Evolutionary conservation across 176 grass and related monocot genomes (phyloP).

Genomic region (Ananas comosus): DNA sequence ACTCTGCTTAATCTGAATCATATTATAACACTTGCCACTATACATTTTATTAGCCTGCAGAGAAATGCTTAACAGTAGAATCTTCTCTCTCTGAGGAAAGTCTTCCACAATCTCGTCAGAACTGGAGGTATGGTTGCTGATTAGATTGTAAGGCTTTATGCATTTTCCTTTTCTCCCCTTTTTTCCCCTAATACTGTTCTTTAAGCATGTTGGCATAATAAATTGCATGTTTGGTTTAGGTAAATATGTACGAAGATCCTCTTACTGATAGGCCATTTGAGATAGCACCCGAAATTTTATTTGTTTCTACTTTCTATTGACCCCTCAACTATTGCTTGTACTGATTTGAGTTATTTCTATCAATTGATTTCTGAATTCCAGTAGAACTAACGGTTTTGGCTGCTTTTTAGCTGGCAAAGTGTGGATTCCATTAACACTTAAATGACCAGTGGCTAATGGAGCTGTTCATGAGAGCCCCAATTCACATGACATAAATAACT

Average conservation of each 20-base stretch:
- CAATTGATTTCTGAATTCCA: too few species aligned
- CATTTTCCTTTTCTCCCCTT: background rate
- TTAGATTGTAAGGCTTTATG: background rate
- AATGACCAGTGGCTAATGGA: too few species aligned
- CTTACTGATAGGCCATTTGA: too few species aligned
- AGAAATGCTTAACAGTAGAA: constrained; percentile 13
- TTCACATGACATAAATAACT: too few species aligned
- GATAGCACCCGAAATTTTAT: background rate
- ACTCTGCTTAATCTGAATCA: background rate
- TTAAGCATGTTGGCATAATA: too few species aligned
- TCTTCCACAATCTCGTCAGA: constrained; percentile 21
- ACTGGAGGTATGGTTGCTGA: constrained; percentile 21
- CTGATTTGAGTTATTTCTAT: background rate
- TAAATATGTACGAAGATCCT: too few species aligned
- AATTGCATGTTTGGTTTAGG: too few species aligned
- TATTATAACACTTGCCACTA: background rate
- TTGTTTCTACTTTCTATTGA: background rate
- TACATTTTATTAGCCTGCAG: background rate
- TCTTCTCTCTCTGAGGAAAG: constrained; percentile 16
- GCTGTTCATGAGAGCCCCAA: too few species aligned
- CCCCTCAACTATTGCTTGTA: background rate
- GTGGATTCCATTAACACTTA: too few species aligned
- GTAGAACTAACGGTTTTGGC: too few species aligned
- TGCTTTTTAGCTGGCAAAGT: too few species aligned
- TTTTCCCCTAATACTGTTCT: background rate